Conservation (phyloP, 179 eudicot species). For the Beta corolliflora region DNA sequence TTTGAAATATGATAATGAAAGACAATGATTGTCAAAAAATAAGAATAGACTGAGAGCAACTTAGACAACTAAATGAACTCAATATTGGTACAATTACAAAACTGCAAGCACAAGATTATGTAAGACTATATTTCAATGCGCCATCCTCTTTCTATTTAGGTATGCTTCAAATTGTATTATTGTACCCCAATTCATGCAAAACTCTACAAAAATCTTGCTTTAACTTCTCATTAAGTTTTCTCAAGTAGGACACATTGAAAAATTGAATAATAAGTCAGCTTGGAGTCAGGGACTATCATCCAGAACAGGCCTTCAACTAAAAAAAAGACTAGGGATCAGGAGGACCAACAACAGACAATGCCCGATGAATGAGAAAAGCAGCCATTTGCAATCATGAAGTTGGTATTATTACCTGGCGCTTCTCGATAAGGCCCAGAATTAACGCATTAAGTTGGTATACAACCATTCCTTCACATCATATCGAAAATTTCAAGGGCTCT, state of each 20-base stretch:
- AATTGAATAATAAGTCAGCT: not conserved
- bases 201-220: no score
- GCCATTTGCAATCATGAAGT: not conserved
- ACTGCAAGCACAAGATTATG: not conserved
- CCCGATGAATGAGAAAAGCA: not conserved
- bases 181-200: no score
- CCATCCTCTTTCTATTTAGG: not conserved
- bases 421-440: conserved; percentile 85
- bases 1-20: no score
- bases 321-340: not conserved
- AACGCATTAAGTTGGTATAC: conserved; percentile 86
- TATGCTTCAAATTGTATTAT: not conserved
- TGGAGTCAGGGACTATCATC: not conserved
- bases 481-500: conserved; percentile 82
- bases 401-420: conserved; percentile 64
- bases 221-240: not conserved
- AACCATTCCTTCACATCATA: conserved; percentile 93
- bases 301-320: not conserved
- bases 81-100: no score
- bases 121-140: not conserved
- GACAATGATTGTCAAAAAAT: no score
- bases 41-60: no score
- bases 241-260: not conserved
- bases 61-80: no score
- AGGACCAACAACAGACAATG: not conserved